Evolutionary conservation across 2,329 filamentous ascomycete genomes (phyloP).

Genomic region (Nigrospora oryzae): DNA sequence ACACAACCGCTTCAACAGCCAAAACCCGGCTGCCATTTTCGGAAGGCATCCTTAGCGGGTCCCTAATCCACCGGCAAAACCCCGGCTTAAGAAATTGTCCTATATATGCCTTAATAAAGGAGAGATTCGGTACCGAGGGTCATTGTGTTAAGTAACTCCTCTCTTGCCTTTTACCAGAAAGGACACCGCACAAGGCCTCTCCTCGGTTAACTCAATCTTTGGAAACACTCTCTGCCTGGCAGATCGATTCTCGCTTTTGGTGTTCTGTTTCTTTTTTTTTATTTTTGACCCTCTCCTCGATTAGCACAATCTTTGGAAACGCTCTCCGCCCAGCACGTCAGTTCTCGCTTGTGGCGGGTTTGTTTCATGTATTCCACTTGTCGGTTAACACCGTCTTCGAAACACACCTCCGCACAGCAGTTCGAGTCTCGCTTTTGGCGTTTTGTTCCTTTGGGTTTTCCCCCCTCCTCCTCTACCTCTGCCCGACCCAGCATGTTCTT

Average conservation of each 20-base stretch:
- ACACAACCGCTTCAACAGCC: no score
- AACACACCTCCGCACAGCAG: no score
- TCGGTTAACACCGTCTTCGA: no score
- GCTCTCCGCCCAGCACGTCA: no score
- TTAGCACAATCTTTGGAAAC: background rate
- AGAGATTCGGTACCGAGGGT: background rate
- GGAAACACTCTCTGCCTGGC: conserved; percentile 2
- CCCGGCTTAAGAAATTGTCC: background rate
- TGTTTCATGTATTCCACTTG: no score
- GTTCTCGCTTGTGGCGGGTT: no score
- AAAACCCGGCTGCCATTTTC: no score
- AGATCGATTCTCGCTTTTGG: conserved; percentile 1
- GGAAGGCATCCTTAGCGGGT: no score
- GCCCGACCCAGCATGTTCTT: no score
- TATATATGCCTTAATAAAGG: background rate
- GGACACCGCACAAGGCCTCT: background rate
- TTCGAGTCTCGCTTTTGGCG: no score
- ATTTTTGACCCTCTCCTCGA: background rate
- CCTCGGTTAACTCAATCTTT: conserved; percentile 4
- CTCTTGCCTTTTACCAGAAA: conserved; percentile 7
- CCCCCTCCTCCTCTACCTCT: no score
- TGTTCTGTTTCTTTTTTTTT: background rate
- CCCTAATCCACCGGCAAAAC: background rate
- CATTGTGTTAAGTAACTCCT: conserved; percentile 1
- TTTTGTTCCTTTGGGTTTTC: no score